phyloP scores from a whole-genome alignment of 768 basidiomycete species.

The Tylopilus balloui region DNA sequence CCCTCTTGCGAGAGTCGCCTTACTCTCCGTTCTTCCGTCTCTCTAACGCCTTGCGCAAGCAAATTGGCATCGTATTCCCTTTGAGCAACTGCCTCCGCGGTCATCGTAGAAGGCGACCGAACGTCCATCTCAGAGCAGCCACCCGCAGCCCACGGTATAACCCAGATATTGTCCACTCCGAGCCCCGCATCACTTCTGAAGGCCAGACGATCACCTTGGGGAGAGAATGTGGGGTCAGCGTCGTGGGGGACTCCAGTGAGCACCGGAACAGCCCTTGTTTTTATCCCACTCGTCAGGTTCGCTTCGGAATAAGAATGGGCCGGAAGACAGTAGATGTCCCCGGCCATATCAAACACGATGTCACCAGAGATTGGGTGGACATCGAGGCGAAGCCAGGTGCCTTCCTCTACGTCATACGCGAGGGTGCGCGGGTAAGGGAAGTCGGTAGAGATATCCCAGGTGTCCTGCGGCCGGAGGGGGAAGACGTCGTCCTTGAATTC shows the following conservation, averaged over 20 bases:
- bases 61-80: constrained; percentile 43
- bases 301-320: constrained; percentile 35
- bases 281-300: constrained; percentile 20
- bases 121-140: constrained; percentile 63
- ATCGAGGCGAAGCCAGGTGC: constrained; percentile 73
- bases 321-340: constrained; percentile 70
- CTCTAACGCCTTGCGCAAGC: constrained; percentile 46
- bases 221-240: constrained; percentile 70
- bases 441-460: constrained; percentile 76
- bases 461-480: constrained; percentile 50
- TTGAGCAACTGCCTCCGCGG: constrained; percentile 34
- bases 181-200: constrained; percentile 71
- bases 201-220: constrained; percentile 56
- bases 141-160: constrained; percentile 48
- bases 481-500: constrained; percentile 53
- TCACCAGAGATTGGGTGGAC: constrained; percentile 68
- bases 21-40: constrained; percentile 43
- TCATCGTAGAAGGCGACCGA: constrained; percentile 33
- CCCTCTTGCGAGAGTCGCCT: constrained; percentile 57
- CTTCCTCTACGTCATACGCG: constrained; percentile 65
- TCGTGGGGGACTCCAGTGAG: constrained; percentile 65
- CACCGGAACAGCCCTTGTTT: constrained; percentile 52
- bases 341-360: constrained; percentile 70
- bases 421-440: constrained; percentile 63
- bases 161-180: constrained; percentile 75